Conservation (phyloP, 129 eudicot genomes). For the Flaveria bidentis region DNA sequence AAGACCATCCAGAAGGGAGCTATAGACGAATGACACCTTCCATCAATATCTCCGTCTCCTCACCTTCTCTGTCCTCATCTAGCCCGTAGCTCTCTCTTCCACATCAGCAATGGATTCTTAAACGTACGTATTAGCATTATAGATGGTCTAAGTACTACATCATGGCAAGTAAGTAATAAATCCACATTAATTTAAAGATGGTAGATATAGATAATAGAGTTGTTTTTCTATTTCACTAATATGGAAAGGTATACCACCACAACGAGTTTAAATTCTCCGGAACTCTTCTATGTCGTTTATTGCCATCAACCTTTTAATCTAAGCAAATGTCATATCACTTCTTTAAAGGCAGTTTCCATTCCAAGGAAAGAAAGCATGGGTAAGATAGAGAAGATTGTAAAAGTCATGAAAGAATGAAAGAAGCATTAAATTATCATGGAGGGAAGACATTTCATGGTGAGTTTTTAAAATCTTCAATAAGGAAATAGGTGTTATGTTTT, state of each 20-base stretch:
- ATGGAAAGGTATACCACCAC: constrained; percentile 37
- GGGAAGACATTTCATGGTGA: constrained; percentile 44
- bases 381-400: constrained; percentile 39
- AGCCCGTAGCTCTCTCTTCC: too few relatives aligned
- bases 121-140: too few relatives aligned
- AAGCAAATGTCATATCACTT: constrained; percentile 46
- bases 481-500: constrained; percentile 40
- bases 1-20: neutral
- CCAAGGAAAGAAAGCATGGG: constrained; percentile 39
- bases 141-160: neutral
- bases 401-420: constrained; percentile 43
- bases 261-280: constrained; percentile 39
- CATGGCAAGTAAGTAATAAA: constrained; percentile 22
- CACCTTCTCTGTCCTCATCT: too few relatives aligned
- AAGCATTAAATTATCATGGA: constrained; percentile 33
- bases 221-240: constrained; percentile 36
- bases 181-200: constrained; percentile 29
- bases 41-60: too few relatives aligned
- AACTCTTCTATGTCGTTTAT: constrained; percentile 44
- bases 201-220: constrained; percentile 36
- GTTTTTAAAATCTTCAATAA: constrained; percentile 32
- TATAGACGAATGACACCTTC: too few relatives aligned
- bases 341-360: constrained; percentile 32
- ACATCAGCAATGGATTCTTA: too few relatives aligned
- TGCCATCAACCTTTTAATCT: constrained; percentile 36